These are phyloP conservation scores for Albizia julibrissin DNA, from an alignment of 306 rosid genomes.

Conservation along the genomic window DNA sequence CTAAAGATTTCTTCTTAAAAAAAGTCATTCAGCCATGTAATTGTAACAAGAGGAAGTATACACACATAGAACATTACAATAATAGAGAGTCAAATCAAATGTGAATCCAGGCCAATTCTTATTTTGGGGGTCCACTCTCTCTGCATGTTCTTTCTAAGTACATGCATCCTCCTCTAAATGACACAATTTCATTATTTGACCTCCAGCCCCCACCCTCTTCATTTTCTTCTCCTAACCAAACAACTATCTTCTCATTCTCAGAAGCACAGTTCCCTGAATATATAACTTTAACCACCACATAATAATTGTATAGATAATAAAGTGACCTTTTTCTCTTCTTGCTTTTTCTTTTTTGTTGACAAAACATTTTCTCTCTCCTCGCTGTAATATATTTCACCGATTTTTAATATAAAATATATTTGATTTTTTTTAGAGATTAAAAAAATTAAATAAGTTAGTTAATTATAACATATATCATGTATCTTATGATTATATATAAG, in stretches of 20 bases:
- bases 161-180: conserved; percentile 7
- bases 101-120: neutral
- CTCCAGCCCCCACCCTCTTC: neutral
- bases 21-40: too few species aligned
- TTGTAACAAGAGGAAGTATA: too few species aligned
- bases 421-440: too few species aligned
- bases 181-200: neutral
- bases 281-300: neutral
- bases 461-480: too few species aligned
- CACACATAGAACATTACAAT: neutral
- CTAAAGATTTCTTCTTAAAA: too few species aligned
- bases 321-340: too few species aligned
- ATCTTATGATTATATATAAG: too few species aligned
- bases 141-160: neutral
- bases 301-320: neutral
- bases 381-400: neutral
- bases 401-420: too few species aligned
- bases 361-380: too few species aligned
- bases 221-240: neutral
- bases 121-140: conserved; percentile 33
- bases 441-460: too few species aligned
- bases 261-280: neutral
- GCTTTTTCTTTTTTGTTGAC: too few species aligned
- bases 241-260: neutral
- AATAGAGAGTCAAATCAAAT: neutral